These are phyloP conservation scores for Trichoderma reesei DNA, from an alignment of 495 filamentous ascomycete genomes.

Conservation along the genomic window DNA sequence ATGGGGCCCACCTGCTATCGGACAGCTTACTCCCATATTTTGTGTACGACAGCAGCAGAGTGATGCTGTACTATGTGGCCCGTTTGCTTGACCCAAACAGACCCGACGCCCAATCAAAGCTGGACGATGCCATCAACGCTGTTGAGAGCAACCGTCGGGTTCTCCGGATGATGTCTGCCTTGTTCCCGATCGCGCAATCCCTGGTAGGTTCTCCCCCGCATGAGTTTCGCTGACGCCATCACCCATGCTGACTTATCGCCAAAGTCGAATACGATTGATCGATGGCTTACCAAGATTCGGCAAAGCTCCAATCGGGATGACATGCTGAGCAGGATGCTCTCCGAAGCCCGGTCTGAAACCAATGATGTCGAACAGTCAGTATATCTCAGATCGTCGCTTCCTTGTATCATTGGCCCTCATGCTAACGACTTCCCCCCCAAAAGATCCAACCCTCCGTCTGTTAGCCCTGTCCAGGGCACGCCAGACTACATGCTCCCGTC, in stretches of 20 bases:
- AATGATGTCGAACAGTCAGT: constrained; percentile 5
- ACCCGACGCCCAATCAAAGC: constrained; percentile 1
- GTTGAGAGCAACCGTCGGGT: constrained; percentile 1
- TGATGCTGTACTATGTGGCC: constrained; percentile 11
- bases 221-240: background rate
- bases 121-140: constrained; percentile 6
- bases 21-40: constrained; percentile 7
- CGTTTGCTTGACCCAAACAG: background rate
- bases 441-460: background rate
- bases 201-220: background rate
- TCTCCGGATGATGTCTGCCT: constrained; percentile 1
- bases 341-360: background rate
- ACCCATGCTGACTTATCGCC: background rate
- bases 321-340: background rate
- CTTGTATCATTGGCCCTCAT: background rate
- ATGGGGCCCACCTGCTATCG: constrained; percentile 1
- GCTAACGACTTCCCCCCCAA: background rate
- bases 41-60: constrained; percentile 5
- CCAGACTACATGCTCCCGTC: background rate
- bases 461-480: background rate
- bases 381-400: background rate
- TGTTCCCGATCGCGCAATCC: constrained; percentile 3
- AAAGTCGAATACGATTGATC: constrained; percentile 6
- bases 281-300: constrained; percentile 11
- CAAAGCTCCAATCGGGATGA: background rate